Evolutionary conservation across 768 basidiomycete genomes (phyloP).

Genomic region (Trichaptum fuscoviolaceum): DNA sequence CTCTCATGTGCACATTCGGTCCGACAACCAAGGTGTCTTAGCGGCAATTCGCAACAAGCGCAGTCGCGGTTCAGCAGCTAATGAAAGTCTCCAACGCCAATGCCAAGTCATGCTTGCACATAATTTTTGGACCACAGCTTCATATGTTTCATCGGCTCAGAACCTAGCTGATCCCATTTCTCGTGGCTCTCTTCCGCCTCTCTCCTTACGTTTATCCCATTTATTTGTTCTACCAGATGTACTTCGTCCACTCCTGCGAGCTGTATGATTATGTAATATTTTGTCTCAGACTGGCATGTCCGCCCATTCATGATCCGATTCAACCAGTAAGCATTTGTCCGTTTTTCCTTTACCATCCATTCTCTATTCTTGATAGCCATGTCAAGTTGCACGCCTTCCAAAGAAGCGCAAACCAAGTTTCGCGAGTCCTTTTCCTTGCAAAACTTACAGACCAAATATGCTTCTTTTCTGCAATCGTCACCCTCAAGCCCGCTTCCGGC

Average conservation of each 20-base stretch:
- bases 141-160: background rate
- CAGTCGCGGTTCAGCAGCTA: constrained; percentile 15
- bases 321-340: background rate
- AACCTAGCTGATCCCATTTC: background rate
- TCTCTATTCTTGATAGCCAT: no score
- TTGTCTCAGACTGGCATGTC: background rate
- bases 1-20: constrained; percentile 27
- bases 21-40: constrained; percentile 39
- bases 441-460: no score
- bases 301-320: background rate
- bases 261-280: background rate
- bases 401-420: no score
- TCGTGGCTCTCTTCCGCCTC: background rate
- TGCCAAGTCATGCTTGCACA: background rate
- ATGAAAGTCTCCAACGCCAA: background rate
- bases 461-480: no score
- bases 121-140: background rate
- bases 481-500: no score
- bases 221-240: background rate
- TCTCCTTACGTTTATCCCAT: background rate
- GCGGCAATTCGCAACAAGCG: constrained; percentile 22
- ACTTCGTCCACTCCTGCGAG: background rate
- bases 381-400: no score
- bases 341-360: background rate
- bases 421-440: no score